These are phyloP conservation scores for Viola odorata DNA, from an alignment of 345 rosid species.

Conservation along the genomic window DNA sequence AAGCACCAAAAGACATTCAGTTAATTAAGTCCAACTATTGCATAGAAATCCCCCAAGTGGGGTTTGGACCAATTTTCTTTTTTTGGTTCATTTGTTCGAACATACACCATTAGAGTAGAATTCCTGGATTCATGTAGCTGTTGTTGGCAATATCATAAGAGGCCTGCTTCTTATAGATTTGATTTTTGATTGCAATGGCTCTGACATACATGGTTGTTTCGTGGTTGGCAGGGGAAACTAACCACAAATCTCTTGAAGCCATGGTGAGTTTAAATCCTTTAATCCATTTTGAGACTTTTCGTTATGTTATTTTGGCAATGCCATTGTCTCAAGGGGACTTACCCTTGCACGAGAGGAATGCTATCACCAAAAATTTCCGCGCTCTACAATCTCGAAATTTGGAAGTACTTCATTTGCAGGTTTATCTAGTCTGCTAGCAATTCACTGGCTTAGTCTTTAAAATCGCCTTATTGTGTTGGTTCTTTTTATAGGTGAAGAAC, in stretches of 20 bases:
- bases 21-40: too few relatives aligned
- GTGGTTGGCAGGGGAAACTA: constrained; percentile 62
- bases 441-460: not conserved
- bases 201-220: not conserved
- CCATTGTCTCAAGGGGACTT: not conserved
- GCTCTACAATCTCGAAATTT: too few relatives aligned
- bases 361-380: too few relatives aligned
- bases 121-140: not conserved
- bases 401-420: not conserved
- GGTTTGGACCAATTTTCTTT: too few relatives aligned
- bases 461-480: not conserved
- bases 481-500: constrained; percentile 58
- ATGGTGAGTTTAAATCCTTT: constrained; percentile 42
- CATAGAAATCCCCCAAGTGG: too few relatives aligned
- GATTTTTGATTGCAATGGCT: not conserved
- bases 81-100: not conserved
- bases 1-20: too few relatives aligned
- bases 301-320: not conserved
- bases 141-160: not conserved
- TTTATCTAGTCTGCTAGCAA: not conserved
- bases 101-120: too few relatives aligned
- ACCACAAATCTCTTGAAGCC: constrained; percentile 68
- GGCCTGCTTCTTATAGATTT: not conserved
- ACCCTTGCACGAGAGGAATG: too few relatives aligned
- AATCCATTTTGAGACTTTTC: not conserved